Base-by-base conservation (phyloP, 495 filamentous ascomycete genomes). In the Hyaloscypha finlandica region DNA sequence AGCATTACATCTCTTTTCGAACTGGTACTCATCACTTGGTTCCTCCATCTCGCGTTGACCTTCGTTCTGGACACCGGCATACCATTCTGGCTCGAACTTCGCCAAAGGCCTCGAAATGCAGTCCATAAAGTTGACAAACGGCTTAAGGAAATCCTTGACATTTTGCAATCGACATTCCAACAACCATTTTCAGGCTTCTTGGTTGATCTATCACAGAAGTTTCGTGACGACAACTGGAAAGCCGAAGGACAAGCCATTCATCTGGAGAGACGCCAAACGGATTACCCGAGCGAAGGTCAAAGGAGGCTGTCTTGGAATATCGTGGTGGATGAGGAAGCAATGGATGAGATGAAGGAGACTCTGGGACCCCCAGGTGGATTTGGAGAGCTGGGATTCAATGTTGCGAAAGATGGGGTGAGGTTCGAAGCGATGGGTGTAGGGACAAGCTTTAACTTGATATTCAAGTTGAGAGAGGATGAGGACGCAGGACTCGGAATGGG, bases 321-420 rank as follows among this genome's bases (percentile, higher is more conserved):
- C 11, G 59, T 25, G 30, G 37, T 70, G 16, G 60, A 64, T 37
- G 25, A 54, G 11, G 31, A 33, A 6, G 68, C 68, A 16, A 16
- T 70, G 31, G 25, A 67, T 11, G 68, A 70, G 64, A 67, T 70
- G 59, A 70, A 53, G 56, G 64, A 67, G 54, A 70, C 60, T 2
- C 52, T 70, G 16, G 64, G 64, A 4, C 68, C 68, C 2, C 64
- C 64, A 20, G 68, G 68, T 3, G 68, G 64, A 16, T 70, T 70
- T 57, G 68, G 68, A 19, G 68, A 70, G 55, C 52, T 70, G 35
- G 68, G 68, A 42, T 70, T 70, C 45, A 42, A 55, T 57, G 55
- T 67, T 39, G 22, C 60, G 19, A 64, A 51, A 19, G 64, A 67
- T 19, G 51, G 60, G 0, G 64, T 70, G 19, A 59, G 48, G 11